Evolutionary conservation across 2,329 filamentous ascomycete genomes (phyloP).

Genomic region (Aphanoascus verrucosus): DNA sequence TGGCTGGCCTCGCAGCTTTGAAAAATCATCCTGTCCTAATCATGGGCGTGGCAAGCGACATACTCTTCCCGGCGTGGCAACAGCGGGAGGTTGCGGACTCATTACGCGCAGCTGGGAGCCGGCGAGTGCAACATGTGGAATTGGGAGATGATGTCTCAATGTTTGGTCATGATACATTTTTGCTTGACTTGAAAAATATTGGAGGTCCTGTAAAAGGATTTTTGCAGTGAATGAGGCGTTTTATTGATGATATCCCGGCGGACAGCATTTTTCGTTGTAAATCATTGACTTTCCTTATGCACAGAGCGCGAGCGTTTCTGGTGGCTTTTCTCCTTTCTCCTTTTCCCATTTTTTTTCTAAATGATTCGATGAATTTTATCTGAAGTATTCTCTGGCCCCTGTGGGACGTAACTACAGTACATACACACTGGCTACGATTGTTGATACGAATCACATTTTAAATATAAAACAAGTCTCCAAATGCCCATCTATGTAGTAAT

Average conservation of each 20-base stretch:
- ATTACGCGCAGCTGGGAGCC: conserved; percentile 64
- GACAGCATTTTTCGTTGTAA: not conserved
- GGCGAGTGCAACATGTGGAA: conserved; percentile 75
- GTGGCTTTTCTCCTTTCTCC: not conserved
- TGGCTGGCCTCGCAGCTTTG: conserved; percentile 60
- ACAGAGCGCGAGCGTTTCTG: not conserved
- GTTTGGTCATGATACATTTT: conserved; percentile 94
- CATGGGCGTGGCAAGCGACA: conserved; percentile 90
- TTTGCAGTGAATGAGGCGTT: conserved; percentile 41
- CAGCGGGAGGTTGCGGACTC: conserved; percentile 87
- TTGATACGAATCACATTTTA: too few species aligned
- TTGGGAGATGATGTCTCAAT: conserved; percentile 86
- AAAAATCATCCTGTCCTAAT: conserved; percentile 73
- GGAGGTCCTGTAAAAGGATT: conserved; percentile 75
- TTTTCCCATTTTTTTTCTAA: not conserved
- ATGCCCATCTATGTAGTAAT: not conserved
- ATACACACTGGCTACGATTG: too few species aligned
- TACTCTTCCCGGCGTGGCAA: conserved; percentile 95
- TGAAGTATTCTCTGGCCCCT: too few species aligned
- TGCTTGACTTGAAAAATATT: conserved; percentile 84
- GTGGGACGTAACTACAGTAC: too few species aligned
- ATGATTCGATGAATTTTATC: not conserved
- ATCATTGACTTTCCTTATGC: not conserved
- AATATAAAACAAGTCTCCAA: too few species aligned
- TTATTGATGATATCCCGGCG: not conserved